These are phyloP conservation scores for Ceratocystis colombiana DNA, from an alignment of 2,329 filamentous ascomycete species.

Conservation along the genomic window DNA sequence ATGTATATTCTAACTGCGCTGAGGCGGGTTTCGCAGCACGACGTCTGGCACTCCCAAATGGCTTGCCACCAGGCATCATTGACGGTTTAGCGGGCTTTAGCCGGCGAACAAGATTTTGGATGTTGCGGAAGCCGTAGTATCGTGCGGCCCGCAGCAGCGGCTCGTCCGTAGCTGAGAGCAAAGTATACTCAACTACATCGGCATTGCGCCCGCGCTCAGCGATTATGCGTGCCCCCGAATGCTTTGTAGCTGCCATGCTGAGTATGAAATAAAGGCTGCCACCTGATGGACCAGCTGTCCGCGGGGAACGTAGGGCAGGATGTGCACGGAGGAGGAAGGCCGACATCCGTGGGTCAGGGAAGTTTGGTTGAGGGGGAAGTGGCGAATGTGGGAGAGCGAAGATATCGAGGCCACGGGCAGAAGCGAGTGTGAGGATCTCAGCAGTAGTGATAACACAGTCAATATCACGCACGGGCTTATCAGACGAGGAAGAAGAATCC, in stretches of 20 bases:
- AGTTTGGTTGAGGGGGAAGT: constrained; percentile 42
- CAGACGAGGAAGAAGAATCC: constrained; percentile 31
- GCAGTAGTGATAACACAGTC: constrained; percentile 97
- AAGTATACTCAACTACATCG: constrained; percentile 78
- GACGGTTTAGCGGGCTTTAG: constrained; percentile 71
- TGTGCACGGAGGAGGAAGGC: constrained; percentile 59
- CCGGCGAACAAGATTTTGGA: constrained; percentile 91
- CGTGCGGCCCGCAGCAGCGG: constrained; percentile 69
- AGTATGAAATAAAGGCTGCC: constrained; percentile 83
- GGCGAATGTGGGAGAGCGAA: constrained; percentile 43
- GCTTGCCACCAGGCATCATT: constrained; percentile 66
- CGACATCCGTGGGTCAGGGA: constrained; percentile 63
- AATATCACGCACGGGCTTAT: constrained; percentile 65
- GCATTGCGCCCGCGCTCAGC: constrained; percentile 71
- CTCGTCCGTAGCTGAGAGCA: constrained; percentile 45
- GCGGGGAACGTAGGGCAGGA: constrained; percentile 35
- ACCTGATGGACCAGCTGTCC: constrained; percentile 75
- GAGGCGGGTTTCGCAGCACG: constrained; percentile 31
- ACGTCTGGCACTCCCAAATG: constrained; percentile 46
- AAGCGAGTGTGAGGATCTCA: constrained; percentile 81
- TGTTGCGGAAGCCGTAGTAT: constrained; percentile 96
- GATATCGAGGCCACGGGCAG: constrained; percentile 68
- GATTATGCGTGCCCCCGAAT: constrained; percentile 62
- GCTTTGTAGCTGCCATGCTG: constrained; percentile 56
- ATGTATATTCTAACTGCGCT: constrained; percentile 60